phyloP scores from a whole-genome alignment of 176 grass and related monocot genomes.

The Elaeis guineensis region DNA sequence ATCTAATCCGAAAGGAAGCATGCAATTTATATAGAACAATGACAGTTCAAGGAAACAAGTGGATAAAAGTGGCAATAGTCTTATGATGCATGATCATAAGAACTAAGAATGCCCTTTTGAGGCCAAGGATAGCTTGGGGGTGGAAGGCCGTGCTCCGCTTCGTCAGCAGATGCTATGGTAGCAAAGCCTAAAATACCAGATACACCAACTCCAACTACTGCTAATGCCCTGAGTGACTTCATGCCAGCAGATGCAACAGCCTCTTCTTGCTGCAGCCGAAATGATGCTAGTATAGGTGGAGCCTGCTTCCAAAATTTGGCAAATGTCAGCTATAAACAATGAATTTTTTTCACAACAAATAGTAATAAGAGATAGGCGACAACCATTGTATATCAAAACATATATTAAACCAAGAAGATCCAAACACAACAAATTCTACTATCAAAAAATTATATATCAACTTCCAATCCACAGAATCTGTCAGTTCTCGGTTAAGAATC shows the following conservation, averaged over 20 bases:
- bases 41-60: too few relatives aligned
- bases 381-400: too few relatives aligned
- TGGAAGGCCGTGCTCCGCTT: constrained; percentile 82
- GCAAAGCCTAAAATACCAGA: constrained; percentile 67
- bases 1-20: too few relatives aligned
- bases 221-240: constrained; percentile 49
- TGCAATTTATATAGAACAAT: too few relatives aligned
- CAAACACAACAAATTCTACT: too few relatives aligned
- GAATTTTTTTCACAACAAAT: too few relatives aligned
- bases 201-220: constrained; percentile 64
- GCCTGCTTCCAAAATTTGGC: constrained; percentile 24
- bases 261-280: constrained; percentile 54
- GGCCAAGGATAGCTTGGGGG: constrained; percentile 84
- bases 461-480: too few relatives aligned
- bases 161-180: constrained; percentile 77
- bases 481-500: too few relatives aligned
- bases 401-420: too few relatives aligned
- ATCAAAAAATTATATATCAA: too few relatives aligned
- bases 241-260: constrained; percentile 34
- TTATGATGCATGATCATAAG: constrained; percentile 94
- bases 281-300: constrained; percentile 43
- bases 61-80: constrained; percentile 10
- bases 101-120: constrained; percentile 90
- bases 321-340: too few relatives aligned
- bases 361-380: too few relatives aligned